These are phyloP conservation scores for Penicillium polonicum DNA, from an alignment of 2,329 filamentous ascomycete species.

Conservation along the genomic window DNA sequence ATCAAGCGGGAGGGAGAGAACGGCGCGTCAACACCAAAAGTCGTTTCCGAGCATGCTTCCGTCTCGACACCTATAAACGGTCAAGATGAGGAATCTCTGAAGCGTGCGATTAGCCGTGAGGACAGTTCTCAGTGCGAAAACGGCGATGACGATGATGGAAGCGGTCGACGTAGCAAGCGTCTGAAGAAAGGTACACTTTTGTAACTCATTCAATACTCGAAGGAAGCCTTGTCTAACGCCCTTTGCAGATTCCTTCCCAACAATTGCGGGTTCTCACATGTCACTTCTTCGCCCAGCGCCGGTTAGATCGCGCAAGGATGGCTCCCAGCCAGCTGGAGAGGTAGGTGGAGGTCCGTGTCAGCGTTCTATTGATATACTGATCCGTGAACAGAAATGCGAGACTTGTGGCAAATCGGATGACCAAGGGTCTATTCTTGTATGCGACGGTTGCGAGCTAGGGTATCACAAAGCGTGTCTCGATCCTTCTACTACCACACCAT, in stretches of 20 bases:
- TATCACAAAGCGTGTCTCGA: conserved; percentile 89
- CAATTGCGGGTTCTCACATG: conserved; percentile 95
- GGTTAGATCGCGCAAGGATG: conserved; percentile 55
- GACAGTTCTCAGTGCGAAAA: conserved; percentile 45
- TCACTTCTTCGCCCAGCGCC: conserved; percentile 82
- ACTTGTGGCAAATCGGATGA: conserved; percentile 80
- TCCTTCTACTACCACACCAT: conserved; percentile 72
- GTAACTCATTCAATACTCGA: conserved; percentile 17
- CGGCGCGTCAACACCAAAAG: conserved; percentile 60
- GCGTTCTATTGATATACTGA: conserved; percentile 30
- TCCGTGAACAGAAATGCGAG: conserved; percentile 67
- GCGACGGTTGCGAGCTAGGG: conserved; percentile 87
- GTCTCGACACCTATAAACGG: conserved; percentile 58
- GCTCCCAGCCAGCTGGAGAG: conserved; percentile 58
- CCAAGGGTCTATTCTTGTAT: conserved; percentile 67
- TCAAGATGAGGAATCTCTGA: conserved; percentile 59
- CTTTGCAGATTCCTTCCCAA: conserved; percentile 56
- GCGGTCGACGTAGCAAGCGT: conserved; percentile 83
- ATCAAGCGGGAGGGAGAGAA: conserved; percentile 56
- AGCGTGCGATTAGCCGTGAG: conserved; percentile 70
- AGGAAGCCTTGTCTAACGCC: not conserved
- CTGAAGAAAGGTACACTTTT: conserved; percentile 71
- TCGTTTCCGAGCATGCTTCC: conserved; percentile 63
- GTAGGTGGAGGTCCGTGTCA: conserved; percentile 37
- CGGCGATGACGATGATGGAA: conserved; percentile 60